Base-by-base conservation (phyloP, 2,329 filamentous ascomycete species). In the Emericellopsis cladophorae region DNA sequence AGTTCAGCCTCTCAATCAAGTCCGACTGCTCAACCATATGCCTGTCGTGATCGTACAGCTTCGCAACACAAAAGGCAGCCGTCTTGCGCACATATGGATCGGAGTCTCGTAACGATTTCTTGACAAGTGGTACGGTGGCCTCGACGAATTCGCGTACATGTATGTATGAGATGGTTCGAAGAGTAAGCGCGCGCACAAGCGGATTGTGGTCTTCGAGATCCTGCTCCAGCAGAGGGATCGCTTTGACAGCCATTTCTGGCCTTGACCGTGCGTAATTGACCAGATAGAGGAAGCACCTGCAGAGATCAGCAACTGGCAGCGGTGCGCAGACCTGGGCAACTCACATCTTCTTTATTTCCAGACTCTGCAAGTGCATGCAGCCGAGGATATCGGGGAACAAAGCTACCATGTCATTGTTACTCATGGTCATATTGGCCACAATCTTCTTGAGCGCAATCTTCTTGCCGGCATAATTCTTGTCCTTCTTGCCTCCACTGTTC, bases 381-480 rank as follows among this genome's bases (percentile, higher is more conserved):
- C 72, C 80, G 51, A 98, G 85, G 45, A 98, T 84, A 58, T 98
- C 92, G 15, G 90, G 88, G 53, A 98, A 98, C 40, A 98, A 70
- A 32, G 87, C 88, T 42, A 96, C 84, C 92, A 98, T 98, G 62
- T 98, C 92, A 57, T 96, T 98, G 67, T 98, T 98, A 76, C 90
- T 96, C 92, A 98, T 98, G 49, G 92, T 98, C 92, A 98, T 98
- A 60, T 98, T 98, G 59, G 92, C 92, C 53, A 98, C 92, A 51
- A 98, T 96, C 74, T 95, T 95, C 75, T 98, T 98, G 47, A 98
- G 74, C 10, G 92, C 89, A 57, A 95, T 93, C 76, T 96, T 96
- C 73, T 96, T 98, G 49, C 79, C 79, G 36, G 82, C 76, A 65
- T 87, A 83, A 66, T 93, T 95, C 75, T 95, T 96, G 68, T 98